These are phyloP conservation scores for Phaeosphaeria sp. DNA, from an alignment of 2,329 filamentous ascomycete species.

Conservation along the genomic window DNA sequence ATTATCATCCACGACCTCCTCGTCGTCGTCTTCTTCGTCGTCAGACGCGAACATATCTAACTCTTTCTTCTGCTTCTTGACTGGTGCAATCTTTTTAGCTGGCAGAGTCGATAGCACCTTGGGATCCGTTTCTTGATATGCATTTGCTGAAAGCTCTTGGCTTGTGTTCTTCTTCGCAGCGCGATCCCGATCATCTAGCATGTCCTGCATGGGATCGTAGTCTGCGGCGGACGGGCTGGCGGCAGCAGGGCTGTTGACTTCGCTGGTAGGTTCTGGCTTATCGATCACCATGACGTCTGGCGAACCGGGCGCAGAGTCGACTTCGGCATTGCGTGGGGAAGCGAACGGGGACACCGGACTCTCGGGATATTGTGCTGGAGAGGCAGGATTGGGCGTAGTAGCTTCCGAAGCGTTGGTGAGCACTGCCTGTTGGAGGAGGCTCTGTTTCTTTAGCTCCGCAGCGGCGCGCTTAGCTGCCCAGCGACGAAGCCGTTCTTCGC, in stretches of 20 bases:
- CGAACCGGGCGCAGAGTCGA: constrained; percentile 48
- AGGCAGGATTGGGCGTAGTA: constrained; percentile 61
- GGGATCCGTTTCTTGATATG: constrained; percentile 66
- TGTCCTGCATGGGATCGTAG: constrained; percentile 88
- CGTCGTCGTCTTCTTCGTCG: constrained; percentile 73
- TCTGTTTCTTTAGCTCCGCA: constrained; percentile 58
- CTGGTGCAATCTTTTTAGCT: constrained; percentile 41
- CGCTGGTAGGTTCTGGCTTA: constrained; percentile 50
- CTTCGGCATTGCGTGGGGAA: constrained; percentile 48
- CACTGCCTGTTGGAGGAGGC: constrained; percentile 75
- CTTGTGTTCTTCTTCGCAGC: constrained; percentile 65
- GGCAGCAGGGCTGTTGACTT: constrained; percentile 37
- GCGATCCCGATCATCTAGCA: constrained; percentile 80
- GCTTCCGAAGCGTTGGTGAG: constrained; percentile 64
- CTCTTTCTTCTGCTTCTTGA: constrained; percentile 56
- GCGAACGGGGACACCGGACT: constrained; percentile 44
- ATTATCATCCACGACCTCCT: constrained; percentile 64
- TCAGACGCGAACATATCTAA: constrained; percentile 73
- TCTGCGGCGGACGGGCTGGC: constrained; percentile 90
- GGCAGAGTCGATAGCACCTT: constrained; percentile 60
- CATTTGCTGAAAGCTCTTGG: constrained; percentile 52
- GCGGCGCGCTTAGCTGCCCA: constrained; percentile 42
- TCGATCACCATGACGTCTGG: constrained; percentile 50
- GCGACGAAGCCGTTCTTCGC: constrained; percentile 42
- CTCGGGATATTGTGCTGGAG: constrained; percentile 39